These are phyloP conservation scores for Corrigiola litoralis DNA, from an alignment of 179 eudicot genomes.

Conservation along the genomic window DNA sequence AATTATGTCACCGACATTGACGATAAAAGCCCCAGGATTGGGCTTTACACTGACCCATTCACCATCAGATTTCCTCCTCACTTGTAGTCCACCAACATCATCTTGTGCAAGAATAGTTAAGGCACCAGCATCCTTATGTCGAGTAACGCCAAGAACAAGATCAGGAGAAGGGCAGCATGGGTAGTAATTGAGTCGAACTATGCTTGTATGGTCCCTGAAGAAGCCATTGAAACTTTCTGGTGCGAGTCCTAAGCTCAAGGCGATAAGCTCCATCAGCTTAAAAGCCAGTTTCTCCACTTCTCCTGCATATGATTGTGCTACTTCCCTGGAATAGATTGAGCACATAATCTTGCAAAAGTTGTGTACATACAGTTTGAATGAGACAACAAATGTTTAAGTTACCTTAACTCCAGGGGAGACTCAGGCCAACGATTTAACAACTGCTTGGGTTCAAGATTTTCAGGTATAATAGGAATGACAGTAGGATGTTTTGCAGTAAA, in stretches of 20 bases:
- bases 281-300: slow-evolving; percentile 30
- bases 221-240: slow-evolving; percentile 13
- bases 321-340: slow-evolving; percentile 8
- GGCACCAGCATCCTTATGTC: slow-evolving; percentile 44
- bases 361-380: background rate
- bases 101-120: slow-evolving; percentile 46
- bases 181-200: slow-evolving; percentile 36
- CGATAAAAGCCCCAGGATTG: slow-evolving; percentile 30
- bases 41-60: slow-evolving; percentile 44
- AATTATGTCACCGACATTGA: slow-evolving; percentile 42
- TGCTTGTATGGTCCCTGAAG: slow-evolving; percentile 35
- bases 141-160: slow-evolving; percentile 40
- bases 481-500: slow-evolving; percentile 25
- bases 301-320: slow-evolving; percentile 20
- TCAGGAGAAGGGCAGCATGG: slow-evolving; percentile 42
- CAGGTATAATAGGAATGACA: slow-evolving; percentile 24
- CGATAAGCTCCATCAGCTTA: slow-evolving; percentile 39
- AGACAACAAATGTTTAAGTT: background rate
- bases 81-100: slow-evolving; percentile 45
- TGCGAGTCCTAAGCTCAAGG: slow-evolving; percentile 35
- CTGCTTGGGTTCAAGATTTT: slow-evolving; percentile 16
- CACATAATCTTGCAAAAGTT: background rate
- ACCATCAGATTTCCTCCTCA: slow-evolving; percentile 38
- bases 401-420: slow-evolving; percentile 33
- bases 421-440: slow-evolving; percentile 31